A percentile compares a stretch with the other conserved stretches of the same genome.
These are phyloP conservation scores for Protomyces pachydermus DNA, from an alignment of 1,139 yeast species.

Conservation along the genomic window DNA sequence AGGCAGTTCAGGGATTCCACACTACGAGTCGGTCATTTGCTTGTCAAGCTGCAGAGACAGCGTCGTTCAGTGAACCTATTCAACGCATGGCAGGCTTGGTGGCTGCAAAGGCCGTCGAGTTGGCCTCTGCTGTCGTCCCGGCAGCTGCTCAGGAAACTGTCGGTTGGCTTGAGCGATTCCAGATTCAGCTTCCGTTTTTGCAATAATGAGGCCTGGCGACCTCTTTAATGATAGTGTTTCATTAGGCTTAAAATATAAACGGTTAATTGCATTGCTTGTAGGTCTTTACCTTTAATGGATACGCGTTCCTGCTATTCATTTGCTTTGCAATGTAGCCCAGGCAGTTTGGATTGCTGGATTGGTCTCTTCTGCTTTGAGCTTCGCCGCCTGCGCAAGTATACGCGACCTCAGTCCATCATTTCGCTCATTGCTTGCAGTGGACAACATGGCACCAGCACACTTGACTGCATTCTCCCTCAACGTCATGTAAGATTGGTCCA, in stretches of 20 bases:
- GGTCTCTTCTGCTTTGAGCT: neutral
- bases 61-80: neutral
- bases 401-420: neutral
- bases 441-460: too few relatives aligned
- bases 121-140: neutral
- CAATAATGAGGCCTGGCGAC: neutral
- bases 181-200: neutral
- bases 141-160: neutral
- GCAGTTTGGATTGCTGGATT: neutral
- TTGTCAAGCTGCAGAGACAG: neutral
- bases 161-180: neutral
- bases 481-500: neutral
- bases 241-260: neutral
- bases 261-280: neutral
- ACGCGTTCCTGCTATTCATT: neutral
- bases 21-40: conserved; percentile 12
- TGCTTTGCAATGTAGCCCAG: neutral
- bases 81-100: neutral
- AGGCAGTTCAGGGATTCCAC: conserved; percentile 14
- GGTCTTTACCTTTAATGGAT: neutral
- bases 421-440: neutral
- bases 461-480: conserved; percentile 8
- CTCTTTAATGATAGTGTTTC: neutral
- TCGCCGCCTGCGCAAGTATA: neutral
- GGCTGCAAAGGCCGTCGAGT: neutral